Evolutionary conservation across 768 basidiomycete genomes (phyloP).

Genomic region (Saitozyma podzolica): DNA sequence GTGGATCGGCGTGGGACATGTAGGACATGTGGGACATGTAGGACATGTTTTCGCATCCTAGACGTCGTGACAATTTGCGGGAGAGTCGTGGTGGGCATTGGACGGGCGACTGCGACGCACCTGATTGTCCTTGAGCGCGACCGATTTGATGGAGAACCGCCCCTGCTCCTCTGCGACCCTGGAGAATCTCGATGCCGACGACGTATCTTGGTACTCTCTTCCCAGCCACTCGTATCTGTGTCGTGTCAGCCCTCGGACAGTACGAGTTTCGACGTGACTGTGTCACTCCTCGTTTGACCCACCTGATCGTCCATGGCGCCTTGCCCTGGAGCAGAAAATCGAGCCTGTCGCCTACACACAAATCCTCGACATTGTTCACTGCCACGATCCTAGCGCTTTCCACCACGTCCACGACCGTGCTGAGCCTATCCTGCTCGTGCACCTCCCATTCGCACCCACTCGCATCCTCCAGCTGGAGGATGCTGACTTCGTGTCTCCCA

Average conservation of each 20-base stretch:
- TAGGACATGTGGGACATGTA: background rate
- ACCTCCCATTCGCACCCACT: constrained; percentile 74
- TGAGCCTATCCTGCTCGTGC: constrained; percentile 58
- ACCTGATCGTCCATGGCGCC: constrained; percentile 83
- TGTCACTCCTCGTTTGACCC: constrained; percentile 10
- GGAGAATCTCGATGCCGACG: constrained; percentile 80
- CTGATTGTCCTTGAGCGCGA: constrained; percentile 87
- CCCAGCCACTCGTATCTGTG: constrained; percentile 77
- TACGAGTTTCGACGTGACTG: background rate
- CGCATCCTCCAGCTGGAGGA: constrained; percentile 76
- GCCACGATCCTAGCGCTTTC: constrained; percentile 92
- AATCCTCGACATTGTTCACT: constrained; percentile 72
- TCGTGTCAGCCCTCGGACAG: constrained; percentile 2
- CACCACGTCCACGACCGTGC: constrained; percentile 73
- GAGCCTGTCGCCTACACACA: constrained; percentile 84
- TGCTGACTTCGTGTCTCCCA: constrained; percentile 74
- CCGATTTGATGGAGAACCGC: constrained; percentile 78
- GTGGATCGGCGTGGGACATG: too few relatives aligned
- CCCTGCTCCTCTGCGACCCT: constrained; percentile 78
- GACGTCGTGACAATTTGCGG: background rate
- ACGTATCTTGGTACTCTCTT: constrained; percentile 69
- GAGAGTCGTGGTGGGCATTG: background rate
- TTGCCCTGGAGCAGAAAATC: constrained; percentile 93
- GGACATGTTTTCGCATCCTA: background rate
- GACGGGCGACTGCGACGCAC: constrained; percentile 52